Conservation (phyloP, 306 rosid species). For the Ziziphus jujuba region DNA sequence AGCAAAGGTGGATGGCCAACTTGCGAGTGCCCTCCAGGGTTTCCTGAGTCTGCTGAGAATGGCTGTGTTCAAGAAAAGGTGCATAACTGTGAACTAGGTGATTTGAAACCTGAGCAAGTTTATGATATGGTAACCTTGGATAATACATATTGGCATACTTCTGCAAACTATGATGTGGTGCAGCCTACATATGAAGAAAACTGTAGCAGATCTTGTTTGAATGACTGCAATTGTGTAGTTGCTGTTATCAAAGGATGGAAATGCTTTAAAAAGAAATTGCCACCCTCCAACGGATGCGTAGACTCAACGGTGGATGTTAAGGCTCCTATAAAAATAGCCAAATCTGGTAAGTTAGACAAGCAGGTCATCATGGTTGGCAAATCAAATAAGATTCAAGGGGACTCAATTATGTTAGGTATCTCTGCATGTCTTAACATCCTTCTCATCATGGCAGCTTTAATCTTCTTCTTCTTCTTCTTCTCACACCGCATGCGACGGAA, state of each 20-base stretch:
- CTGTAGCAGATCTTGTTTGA: slow-evolving; percentile 8
- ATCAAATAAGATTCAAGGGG: slow-evolving; percentile 10
- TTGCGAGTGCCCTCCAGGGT: too few relatives aligned
- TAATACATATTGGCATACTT: not conserved
- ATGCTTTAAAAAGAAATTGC: slow-evolving; percentile 27
- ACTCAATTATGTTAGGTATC: slow-evolving; percentile 30
- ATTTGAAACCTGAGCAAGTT: not conserved
- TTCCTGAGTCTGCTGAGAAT: too few relatives aligned
- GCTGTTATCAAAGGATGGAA: not conserved
- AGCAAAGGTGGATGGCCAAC: too few relatives aligned
- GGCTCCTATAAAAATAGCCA: slow-evolving; percentile 12
- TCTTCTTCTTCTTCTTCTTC: not conserved
- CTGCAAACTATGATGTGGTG: not conserved
- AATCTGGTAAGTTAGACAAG: not conserved
- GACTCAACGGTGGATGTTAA: not conserved
- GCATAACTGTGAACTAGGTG: not conserved
- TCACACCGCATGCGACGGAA: too few relatives aligned
- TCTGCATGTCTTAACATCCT: slow-evolving; percentile 30
- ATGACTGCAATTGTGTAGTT: slow-evolving; percentile 19
- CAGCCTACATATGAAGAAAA: not conserved
- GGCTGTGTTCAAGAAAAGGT: not conserved
- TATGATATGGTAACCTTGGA: not conserved
- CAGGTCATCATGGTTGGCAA: not conserved
- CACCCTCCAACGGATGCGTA: slow-evolving; percentile 30
- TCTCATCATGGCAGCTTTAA: not conserved